These are phyloP conservation scores for Solanum commersonii DNA, from an alignment of 257 asterid species.

Conservation along the genomic window DNA sequence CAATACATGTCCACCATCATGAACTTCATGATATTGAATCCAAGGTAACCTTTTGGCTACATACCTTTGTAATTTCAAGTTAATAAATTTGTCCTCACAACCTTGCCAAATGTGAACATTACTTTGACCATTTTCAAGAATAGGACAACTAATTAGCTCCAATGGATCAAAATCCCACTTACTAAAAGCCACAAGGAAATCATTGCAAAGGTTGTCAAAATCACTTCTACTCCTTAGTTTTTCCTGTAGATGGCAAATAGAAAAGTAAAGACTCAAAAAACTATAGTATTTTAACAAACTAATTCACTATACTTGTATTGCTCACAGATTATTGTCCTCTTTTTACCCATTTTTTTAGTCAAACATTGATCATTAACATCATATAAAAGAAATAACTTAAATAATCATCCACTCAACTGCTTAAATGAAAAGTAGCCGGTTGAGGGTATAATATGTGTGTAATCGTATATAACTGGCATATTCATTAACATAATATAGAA, in stretches of 20 bases:
- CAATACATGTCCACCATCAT: neutral
- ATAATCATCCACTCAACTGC: neutral
- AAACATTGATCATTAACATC: neutral
- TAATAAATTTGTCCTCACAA: neutral
- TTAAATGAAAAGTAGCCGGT: neutral
- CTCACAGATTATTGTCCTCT: neutral
- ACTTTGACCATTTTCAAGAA: neutral
- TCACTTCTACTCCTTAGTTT: neutral
- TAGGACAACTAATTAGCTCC: neutral
- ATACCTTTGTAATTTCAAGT: neutral
- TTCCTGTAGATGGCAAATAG: neutral
- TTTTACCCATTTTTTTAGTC: neutral
- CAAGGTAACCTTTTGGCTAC: neutral
- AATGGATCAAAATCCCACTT: neutral
- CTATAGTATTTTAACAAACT: neutral
- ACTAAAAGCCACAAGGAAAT: neutral
- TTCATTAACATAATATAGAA: neutral
- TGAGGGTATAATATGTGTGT: neutral
- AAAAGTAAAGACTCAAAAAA: neutral
- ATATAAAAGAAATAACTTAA: neutral
- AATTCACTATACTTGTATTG: neutral
- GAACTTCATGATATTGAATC: neutral
- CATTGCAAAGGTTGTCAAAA: neutral
- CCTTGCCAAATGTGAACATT: conserved; percentile 1
- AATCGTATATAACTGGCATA: neutral